A percentile compares a stretch with the other conserved stretches of the same genome.
Conservation (phyloP, 2,329 filamentous ascomycete genomes). For the Penicillium brasilianum region DNA sequence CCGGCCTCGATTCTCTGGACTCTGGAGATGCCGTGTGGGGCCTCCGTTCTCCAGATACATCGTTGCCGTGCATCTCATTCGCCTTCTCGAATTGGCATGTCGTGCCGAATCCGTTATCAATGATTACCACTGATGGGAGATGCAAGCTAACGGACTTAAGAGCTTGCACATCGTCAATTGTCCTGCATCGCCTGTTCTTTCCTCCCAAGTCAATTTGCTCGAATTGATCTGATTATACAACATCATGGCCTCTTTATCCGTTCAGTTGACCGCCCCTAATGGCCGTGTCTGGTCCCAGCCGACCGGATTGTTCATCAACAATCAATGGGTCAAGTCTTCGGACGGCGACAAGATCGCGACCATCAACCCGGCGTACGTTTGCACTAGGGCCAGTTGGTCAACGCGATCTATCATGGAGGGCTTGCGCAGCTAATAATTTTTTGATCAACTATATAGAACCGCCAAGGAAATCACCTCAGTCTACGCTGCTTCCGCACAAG, state of each 20-base stretch:
- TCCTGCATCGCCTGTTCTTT: slow-evolving; percentile 16
- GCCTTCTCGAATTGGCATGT: slow-evolving; percentile 25
- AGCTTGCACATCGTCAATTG: slow-evolving; percentile 18
- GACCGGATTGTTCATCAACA: slow-evolving; percentile 52
- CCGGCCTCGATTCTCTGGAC: slow-evolving; percentile 14
- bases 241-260: slow-evolving; percentile 35
- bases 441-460: slow-evolving; percentile 21
- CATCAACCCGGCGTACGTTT: slow-evolving; percentile 41
- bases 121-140: slow-evolving; percentile 11
- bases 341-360: slow-evolving; percentile 44
- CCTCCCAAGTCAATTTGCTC: not conserved
- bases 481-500: slow-evolving; percentile 39
- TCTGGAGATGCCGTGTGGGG: slow-evolving; percentile 23
- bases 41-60: slow-evolving; percentile 15
- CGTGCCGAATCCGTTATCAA: slow-evolving; percentile 21
- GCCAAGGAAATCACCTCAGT: slow-evolving; percentile 39
- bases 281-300: slow-evolving; percentile 45
- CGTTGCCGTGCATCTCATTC: slow-evolving; percentile 8
- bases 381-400: not conserved
- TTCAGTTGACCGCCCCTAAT: slow-evolving; percentile 47
- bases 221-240: not conserved
- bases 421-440: not conserved
- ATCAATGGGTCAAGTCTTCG: slow-evolving; percentile 48
- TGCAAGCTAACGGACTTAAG: slow-evolving; percentile 17
- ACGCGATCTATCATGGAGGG: not conserved